Conservation (phyloP, 1,284 basidiomycete species). For the Wallemia hederae region DNA sequence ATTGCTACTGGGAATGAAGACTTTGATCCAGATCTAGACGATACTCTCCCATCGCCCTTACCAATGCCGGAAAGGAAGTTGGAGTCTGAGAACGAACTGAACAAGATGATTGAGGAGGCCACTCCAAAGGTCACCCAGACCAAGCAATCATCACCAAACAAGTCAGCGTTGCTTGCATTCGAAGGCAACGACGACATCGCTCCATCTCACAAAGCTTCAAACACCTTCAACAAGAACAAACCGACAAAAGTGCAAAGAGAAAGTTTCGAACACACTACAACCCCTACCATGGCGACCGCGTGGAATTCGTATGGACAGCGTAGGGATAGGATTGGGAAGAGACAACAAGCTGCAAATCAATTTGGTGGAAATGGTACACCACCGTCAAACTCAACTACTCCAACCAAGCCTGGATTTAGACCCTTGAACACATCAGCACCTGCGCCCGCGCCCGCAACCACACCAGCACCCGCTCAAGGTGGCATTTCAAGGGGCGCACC, state of each 20-base stretch:
- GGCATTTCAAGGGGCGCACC: not conserved
- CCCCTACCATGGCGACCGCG: not conserved
- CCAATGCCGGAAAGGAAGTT: conserved; percentile 11
- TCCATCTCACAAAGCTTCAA: not conserved
- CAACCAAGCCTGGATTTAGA: not conserved
- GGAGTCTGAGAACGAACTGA: not conserved
- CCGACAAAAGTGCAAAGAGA: not conserved
- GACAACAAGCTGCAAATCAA: not conserved
- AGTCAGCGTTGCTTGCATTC: not conserved
- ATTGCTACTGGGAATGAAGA: conserved; percentile 1
- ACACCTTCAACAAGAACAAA: not conserved
- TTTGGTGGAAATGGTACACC: not conserved
- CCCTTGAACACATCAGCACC: not conserved
- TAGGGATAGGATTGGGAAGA: not conserved
- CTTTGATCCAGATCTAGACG: conserved; percentile 1
- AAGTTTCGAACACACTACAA: not conserved
- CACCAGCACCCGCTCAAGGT: not conserved
- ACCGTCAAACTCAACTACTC: not conserved
- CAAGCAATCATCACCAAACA: not conserved
- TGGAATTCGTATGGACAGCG: not conserved
- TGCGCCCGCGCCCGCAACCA: too few relatives aligned
- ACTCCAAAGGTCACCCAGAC: not conserved
- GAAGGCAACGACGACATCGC: not conserved
- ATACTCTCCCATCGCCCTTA: not conserved
- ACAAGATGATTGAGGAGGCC: not conserved